phyloP scores from a whole-genome alignment of 1,284 basidiomycete species.

The Phellinidium pouzarii region DNA sequence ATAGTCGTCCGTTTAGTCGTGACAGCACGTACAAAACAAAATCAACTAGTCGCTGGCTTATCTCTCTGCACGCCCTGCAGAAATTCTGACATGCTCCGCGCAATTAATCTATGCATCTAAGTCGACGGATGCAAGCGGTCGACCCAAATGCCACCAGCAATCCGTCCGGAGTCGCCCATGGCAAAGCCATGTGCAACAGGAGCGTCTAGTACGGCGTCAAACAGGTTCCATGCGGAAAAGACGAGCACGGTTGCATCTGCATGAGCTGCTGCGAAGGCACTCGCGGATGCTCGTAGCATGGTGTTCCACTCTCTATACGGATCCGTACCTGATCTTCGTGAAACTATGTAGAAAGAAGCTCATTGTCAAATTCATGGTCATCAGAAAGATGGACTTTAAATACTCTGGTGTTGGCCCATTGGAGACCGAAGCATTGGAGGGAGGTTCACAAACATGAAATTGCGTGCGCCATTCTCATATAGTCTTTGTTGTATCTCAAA shows the following conservation, averaged over 20 bases:
- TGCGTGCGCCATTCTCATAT: slow-evolving; percentile 3
- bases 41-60: not conserved
- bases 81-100: not conserved
- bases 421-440: slow-evolving; percentile 9
- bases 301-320: slow-evolving; percentile 2
- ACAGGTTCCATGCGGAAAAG: slow-evolving; percentile 8
- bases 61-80: not conserved
- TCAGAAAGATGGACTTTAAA: not conserved
- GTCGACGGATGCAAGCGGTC: slow-evolving; percentile 11
- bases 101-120: slow-evolving; percentile 8
- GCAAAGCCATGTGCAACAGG: slow-evolving; percentile 3
- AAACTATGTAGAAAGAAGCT: not conserved
- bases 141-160: slow-evolving; percentile 9
- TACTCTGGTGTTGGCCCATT: not conserved
- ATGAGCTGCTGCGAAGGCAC: not conserved
- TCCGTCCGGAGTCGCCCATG: not conserved
- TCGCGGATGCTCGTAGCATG: not conserved
- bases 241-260: slow-evolving; percentile 2
- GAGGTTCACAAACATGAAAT: slow-evolving; percentile 10
- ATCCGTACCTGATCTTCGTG: not conserved
- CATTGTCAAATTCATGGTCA: not conserved
- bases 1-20: not conserved
- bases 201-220: slow-evolving; percentile 6
- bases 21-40: too few relatives aligned
- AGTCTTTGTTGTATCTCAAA: slow-evolving; percentile 1